Base-by-base conservation (phyloP, 768 basidiomycete genomes). In the Tulasnella sp. region DNA sequence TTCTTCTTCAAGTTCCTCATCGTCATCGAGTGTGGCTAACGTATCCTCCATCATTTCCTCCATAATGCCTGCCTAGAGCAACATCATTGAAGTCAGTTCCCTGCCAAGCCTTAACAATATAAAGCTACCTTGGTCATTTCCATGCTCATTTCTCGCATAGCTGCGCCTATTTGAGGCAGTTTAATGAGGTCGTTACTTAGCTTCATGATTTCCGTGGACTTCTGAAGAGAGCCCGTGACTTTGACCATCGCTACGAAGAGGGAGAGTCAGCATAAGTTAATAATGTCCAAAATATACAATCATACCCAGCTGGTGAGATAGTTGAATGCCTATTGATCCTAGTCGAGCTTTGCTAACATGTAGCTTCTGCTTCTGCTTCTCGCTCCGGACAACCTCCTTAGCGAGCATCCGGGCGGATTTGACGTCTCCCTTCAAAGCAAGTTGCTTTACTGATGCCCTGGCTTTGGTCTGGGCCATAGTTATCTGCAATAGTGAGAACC, bases 131-230 rank as follows among this genome's bases (percentile, higher is more conserved):
- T 99, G 81, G 94, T 99, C 98, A 99, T 98, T 86, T 99, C 98
- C 93, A 97, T 95, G 82, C 93, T 95, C 96, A 99, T 97, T 83
- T 98, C 94, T 46, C 96, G 90, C 98, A 99, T 99, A 0, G 91
- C 90, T 81, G 91, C 92, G 85, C 92, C 93, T 73, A 99, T 91
- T 85, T 99, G 96, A 24, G 98, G 98, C 21, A 99, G 88, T 83
- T 92, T 96, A 82, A 99, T 88, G 72, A 99, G 89, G 38, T 92
- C 87, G 86, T 97, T 99, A n/a, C 96, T 97, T 58, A 97, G 88
- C 86, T 94, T 99, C 97, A 99, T 99, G 81, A 99, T 98, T 85
- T 99, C 97, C 0, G 97, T 96, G 9, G 96, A 98, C 85, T 96
- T 98, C 86, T 98, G 97, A 81, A 99, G 87, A 8, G 97, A 91